A percentile compares a stretch with the other conserved stretches of the same genome.
Evolutionary conservation across 2,329 filamentous ascomycete species (phyloP).

Genomic region (Alternaria brassicae): DNA sequence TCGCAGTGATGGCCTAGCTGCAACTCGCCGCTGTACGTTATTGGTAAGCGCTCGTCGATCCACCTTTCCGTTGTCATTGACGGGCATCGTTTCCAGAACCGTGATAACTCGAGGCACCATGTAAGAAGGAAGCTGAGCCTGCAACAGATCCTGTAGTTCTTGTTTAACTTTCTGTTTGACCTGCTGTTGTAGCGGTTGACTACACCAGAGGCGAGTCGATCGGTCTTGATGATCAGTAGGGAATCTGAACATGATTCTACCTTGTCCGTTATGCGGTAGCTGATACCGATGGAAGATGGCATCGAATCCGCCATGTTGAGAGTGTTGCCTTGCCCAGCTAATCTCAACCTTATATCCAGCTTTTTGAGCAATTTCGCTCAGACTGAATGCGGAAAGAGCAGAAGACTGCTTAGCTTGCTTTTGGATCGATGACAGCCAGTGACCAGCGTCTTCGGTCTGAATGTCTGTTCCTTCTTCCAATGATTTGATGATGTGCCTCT

Average conservation of each 20-base stretch:
- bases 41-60: constrained; percentile 25
- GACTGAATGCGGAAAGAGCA: background rate
- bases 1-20: background rate
- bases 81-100: constrained; percentile 38
- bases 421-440: background rate
- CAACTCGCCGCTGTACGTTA: constrained; percentile 2
- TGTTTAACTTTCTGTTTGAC: constrained; percentile 4
- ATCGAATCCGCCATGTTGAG: constrained; percentile 2
- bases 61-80: constrained; percentile 23
- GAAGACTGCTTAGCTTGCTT: background rate
- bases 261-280: too few relatives aligned
- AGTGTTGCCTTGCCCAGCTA: constrained; percentile 10
- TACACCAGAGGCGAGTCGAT: background rate
- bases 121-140: constrained; percentile 19
- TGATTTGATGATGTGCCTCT: background rate
- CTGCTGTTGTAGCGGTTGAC: background rate
- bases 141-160: background rate
- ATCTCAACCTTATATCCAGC: background rate
- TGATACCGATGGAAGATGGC: constrained; percentile 4
- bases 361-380: background rate
- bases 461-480: background rate
- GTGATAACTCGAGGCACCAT: constrained; percentile 34
- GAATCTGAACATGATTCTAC: background rate
- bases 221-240: background rate
- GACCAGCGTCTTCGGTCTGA: background rate